phyloP scores from a whole-genome alignment of 345 rosid genomes.

The Salix brachista region DNA sequence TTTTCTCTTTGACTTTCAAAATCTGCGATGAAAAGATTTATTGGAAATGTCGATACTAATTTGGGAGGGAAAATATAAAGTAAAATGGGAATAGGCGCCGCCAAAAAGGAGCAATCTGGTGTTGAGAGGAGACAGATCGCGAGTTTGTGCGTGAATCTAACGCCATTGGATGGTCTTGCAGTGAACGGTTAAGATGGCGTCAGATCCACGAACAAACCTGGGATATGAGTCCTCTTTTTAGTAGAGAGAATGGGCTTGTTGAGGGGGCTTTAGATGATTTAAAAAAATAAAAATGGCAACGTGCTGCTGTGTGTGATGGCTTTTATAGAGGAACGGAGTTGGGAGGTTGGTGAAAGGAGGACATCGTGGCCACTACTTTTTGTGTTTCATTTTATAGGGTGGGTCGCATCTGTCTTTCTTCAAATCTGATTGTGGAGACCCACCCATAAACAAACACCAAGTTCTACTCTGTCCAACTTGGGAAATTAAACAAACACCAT shows the following conservation, averaged over 20 bases:
- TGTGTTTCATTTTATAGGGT: not conserved
- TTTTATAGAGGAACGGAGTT: not conserved
- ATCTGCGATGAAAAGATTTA: not conserved
- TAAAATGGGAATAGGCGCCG: constrained; percentile 1
- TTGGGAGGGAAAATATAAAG: constrained; percentile 1
- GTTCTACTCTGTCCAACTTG: too few relatives aligned
- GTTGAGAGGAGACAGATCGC: constrained; percentile 17
- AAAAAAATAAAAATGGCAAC: not conserved
- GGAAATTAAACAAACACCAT: not conserved
- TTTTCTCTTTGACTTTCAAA: not conserved
- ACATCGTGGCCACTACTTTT: not conserved
- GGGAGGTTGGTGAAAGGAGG: not conserved
- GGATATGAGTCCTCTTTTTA: constrained; percentile 5
- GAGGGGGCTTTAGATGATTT: not conserved
- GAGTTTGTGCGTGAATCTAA: constrained; percentile 42
- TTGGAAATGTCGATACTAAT: not conserved
- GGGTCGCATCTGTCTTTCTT: not conserved
- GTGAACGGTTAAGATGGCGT: constrained; percentile 24
- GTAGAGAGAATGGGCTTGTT: not conserved
- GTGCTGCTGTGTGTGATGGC: constrained; percentile 24
- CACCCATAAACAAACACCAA: not conserved
- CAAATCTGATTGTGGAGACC: not conserved
- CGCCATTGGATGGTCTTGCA: not conserved
- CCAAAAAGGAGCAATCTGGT: not conserved
- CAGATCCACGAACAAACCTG: constrained; percentile 28